These are phyloP conservation scores for Salix caprea DNA, from an alignment of 345 rosid species.

Conservation along the genomic window DNA sequence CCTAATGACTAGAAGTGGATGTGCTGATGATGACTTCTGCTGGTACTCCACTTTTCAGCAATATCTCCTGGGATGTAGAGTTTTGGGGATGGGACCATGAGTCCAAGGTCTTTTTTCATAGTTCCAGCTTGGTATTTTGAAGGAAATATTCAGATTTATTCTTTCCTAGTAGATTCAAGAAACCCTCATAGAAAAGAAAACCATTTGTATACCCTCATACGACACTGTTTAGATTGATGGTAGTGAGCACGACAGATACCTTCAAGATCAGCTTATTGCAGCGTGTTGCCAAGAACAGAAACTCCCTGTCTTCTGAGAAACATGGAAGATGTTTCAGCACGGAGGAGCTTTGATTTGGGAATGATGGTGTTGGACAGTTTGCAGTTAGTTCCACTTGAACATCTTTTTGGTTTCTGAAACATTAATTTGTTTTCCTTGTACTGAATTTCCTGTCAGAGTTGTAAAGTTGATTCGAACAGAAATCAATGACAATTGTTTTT, in stretches of 20 bases:
- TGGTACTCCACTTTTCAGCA: conserved; percentile 23
- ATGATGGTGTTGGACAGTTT: neutral
- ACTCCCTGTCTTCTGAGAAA: neutral
- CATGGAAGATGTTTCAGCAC: neutral
- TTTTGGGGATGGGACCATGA: conserved; percentile 19
- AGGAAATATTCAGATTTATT: conserved; percentile 40
- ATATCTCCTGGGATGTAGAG: conserved; percentile 27
- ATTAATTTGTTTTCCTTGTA: conserved; percentile 6
- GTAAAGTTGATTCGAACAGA: conserved; percentile 26
- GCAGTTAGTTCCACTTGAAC: neutral
- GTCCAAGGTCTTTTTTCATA: conserved; percentile 25
- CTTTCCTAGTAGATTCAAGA: conserved; percentile 37
- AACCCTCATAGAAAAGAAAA: conserved; percentile 29
- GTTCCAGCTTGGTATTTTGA: conserved; percentile 23
- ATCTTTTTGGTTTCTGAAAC: conserved; percentile 1
- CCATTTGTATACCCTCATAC: conserved; percentile 26
- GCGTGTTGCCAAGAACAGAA: neutral
- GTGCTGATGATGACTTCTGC: conserved; percentile 11
- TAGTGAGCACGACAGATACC: conserved; percentile 3
- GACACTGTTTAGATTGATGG: conserved; percentile 6
- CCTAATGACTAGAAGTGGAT: conserved; percentile 64
- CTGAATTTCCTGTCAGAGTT: conserved; percentile 3
- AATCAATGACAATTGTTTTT: conserved; percentile 15
- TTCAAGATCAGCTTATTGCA: conserved; percentile 8
- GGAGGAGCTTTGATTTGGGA: neutral